Percentiles rank a stretch among this genome's conserved stretches.
These are phyloP conservation scores for Ceriops tagal DNA, from an alignment of 345 rosid genomes.

Conservation along the genomic window DNA sequence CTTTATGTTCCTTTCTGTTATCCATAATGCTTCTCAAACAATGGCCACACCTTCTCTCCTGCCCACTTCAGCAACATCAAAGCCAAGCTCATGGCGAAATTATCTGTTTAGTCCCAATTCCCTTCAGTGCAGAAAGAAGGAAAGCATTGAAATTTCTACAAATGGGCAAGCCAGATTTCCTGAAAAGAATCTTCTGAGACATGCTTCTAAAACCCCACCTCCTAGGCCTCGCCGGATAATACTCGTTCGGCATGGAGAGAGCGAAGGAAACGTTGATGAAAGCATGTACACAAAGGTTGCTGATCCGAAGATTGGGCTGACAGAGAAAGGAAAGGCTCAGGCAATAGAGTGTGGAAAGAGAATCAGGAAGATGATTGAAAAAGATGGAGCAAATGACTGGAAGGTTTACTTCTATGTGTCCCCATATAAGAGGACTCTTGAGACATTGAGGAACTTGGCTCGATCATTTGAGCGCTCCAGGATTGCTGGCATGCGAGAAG, in stretches of 20 bases:
- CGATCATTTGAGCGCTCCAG: slow-evolving; percentile 43
- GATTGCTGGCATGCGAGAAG: slow-evolving; percentile 56
- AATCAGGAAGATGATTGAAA: slow-evolving; percentile 48
- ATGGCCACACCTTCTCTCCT: slow-evolving; percentile 33
- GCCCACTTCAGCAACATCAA: slow-evolving; percentile 13
- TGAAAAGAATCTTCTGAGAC: slow-evolving; percentile 14
- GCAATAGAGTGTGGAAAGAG: slow-evolving; percentile 44
- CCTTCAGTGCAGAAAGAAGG: slow-evolving; percentile 19
- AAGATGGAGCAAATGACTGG: slow-evolving; percentile 47
- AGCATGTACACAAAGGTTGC: slow-evolving; percentile 42
- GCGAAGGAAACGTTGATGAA: slow-evolving; percentile 62
- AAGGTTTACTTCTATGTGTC: slow-evolving; percentile 59
- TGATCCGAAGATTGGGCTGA: slow-evolving; percentile 52
- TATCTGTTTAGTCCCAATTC: background rate
- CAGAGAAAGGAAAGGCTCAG: slow-evolving; percentile 41
- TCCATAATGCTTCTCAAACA: background rate
- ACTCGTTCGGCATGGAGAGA: slow-evolving; percentile 57
- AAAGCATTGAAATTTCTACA: slow-evolving; percentile 17
- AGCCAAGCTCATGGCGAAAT: slow-evolving; percentile 1
- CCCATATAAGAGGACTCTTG: slow-evolving; percentile 47
- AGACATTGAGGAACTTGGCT: slow-evolving; percentile 44
- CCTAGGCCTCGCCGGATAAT: slow-evolving; percentile 60
- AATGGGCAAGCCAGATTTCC: slow-evolving; percentile 28
- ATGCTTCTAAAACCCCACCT: slow-evolving; percentile 2
- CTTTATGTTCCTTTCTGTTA: background rate